These are phyloP conservation scores for Prunella vulgaris DNA, from an alignment of 257 asterid species.

Conservation along the genomic window DNA sequence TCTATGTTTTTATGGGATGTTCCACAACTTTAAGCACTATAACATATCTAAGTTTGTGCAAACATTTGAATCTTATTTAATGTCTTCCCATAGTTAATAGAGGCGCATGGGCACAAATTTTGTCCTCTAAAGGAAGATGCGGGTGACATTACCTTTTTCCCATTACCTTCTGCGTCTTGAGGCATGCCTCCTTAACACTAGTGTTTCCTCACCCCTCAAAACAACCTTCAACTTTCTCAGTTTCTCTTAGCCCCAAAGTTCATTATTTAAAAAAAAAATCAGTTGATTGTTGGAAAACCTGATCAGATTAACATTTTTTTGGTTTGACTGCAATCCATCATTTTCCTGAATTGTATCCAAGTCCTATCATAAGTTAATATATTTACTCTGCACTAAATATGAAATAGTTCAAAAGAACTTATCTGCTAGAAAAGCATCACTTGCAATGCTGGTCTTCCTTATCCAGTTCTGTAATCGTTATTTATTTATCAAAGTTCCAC, in stretches of 20 bases:
- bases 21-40: background rate
- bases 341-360: background rate
- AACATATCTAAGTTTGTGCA: background rate
- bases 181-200: background rate
- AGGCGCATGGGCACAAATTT: background rate
- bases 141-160: background rate
- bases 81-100: background rate
- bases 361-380: background rate
- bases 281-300: background rate
- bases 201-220: background rate
- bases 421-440: background rate
- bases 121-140: background rate
- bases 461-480: background rate
- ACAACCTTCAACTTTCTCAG: background rate
- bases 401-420: background rate
- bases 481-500: background rate
- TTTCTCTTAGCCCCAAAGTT: background rate
- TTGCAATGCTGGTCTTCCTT: background rate
- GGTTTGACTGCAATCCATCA: background rate
- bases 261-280: background rate
- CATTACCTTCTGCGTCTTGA: background rate
- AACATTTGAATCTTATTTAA: background rate
- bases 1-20: background rate
- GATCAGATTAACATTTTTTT: conserved; percentile 3
- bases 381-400: background rate